Base-by-base conservation (phyloP, 2,329 filamentous ascomycete species). In the Colletotrichum costaricense region DNA sequence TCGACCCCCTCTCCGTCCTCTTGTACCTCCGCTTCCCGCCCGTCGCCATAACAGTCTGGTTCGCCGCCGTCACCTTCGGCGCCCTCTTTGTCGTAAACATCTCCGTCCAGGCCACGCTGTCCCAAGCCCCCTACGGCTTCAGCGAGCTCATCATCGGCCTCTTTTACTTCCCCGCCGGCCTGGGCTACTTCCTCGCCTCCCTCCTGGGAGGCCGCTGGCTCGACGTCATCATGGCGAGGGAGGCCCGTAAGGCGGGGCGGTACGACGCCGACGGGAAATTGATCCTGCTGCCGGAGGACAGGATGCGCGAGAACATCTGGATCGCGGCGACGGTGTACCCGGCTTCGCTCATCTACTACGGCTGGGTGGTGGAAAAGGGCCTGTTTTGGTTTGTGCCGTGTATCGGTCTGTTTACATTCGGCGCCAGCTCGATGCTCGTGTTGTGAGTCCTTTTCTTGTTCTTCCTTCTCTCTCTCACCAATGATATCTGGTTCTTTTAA, bases 301-400 rank as follows among this genome's bases (percentile, higher is more conserved):
- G 94, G 14, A 94, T 97, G 90, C 87, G 92, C 56, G 93, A 96
- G 79, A 97, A 97, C 79, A 93, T 93, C 3, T 96, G 92, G 92
- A 81, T 95, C 0, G 93, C 92, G 3, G 92, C 92, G 0, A 85
- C 91, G 4, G 76, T 95, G 58, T 95, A 93, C 77, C 94, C 94
- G 0, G 86, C 86, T 0, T 92, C 91, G 0, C 81, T 97, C 73
- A 85, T 97, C 33, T 91, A 92, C 85, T 97, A 94, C 79, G 94
- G 94, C 4, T 97, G 94, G 94, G 89, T 91, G 0, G 87, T 89
- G 0, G 84, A 92, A 55, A 88, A 90, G 73, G 93, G 91, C 1
- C 82, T 94, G 4, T 86, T 89, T 71, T 94, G 92, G 90, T 81
- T 91, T 14, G 90, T 90, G 33, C 86, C 89, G 69, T 86, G 89